Conservation (phyloP, 1,139 yeast genomes). For the Diutina mesorugosa region DNA sequence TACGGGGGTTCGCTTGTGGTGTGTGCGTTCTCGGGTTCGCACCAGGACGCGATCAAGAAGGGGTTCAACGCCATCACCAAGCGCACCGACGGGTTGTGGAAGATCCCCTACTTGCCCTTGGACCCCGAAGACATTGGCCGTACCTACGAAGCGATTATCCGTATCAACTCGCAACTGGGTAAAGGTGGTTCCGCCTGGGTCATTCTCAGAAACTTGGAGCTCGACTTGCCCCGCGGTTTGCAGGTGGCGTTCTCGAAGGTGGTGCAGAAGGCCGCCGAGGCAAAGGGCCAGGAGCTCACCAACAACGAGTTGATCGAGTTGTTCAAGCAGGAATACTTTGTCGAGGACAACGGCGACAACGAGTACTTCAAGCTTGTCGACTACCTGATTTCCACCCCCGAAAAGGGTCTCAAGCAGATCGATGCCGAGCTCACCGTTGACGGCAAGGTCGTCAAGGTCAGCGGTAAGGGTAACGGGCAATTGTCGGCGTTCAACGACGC, state of each 20-base stretch:
- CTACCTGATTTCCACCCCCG: neutral
- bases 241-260: conserved; percentile 2
- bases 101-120: conserved; percentile 1
- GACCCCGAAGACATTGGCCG: conserved; percentile 3
- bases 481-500: conserved; percentile 2
- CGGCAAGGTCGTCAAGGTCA: neutral
- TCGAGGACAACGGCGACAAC: neutral
- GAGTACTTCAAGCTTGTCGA: neutral
- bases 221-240: conserved; percentile 2
- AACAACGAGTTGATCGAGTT: neutral
- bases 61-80: neutral
- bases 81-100: neutral
- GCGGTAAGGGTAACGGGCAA: neutral
- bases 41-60: conserved; percentile 3
- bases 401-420: neutral
- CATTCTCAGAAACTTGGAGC: neutral
- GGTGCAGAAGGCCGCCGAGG: conserved; percentile 1
- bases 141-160: conserved; percentile 2
- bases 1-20: conserved; percentile 2
- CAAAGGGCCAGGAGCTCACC: conserved; percentile 1
- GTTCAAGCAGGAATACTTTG: conserved; percentile 1
- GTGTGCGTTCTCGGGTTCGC: conserved; percentile 2
- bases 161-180: conserved; percentile 1
- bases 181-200: conserved; percentile 2
- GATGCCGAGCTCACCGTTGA: neutral